Evolutionary conservation across 2,329 filamentous ascomycete species (phyloP).

Genomic region (Exophiala phaeomuriformis): DNA sequence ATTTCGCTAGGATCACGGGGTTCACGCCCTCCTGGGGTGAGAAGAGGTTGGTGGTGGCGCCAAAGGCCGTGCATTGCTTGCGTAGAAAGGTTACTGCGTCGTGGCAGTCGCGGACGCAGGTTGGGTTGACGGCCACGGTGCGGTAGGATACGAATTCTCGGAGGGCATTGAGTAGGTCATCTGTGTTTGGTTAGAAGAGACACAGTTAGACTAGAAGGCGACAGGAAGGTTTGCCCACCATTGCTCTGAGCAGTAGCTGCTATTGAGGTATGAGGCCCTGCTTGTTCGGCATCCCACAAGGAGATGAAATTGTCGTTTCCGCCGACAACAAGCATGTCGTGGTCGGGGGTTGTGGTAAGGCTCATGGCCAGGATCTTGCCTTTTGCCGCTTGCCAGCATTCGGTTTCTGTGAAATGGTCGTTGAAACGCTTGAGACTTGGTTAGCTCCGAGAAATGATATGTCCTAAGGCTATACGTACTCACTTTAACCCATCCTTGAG

Average conservation of each 20-base stretch:
- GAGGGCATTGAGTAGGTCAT: conserved; percentile 61
- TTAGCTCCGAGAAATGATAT: background rate
- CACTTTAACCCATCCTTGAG: conserved; percentile 79
- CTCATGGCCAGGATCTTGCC: conserved; percentile 83
- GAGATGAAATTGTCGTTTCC: conserved; percentile 86
- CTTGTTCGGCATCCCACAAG: conserved; percentile 65
- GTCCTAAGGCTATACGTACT: conserved; percentile 26
- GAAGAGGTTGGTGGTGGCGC: conserved; percentile 84
- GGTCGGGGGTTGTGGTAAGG: conserved; percentile 59
- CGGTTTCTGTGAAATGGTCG: conserved; percentile 73
- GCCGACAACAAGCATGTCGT: conserved; percentile 85
- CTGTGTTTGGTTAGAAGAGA: conserved; percentile 31
- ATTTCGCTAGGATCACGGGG: conserved; percentile 87
- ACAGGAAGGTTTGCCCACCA: conserved; percentile 35
- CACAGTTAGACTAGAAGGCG: background rate
- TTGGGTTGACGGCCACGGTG: conserved; percentile 78
- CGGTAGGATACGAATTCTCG: conserved; percentile 85
- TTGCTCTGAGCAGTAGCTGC: conserved; percentile 46
- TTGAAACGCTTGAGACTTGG: conserved; percentile 55
- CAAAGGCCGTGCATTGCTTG: conserved; percentile 83
- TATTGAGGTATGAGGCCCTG: conserved; percentile 29
- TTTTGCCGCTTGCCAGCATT: conserved; percentile 73
- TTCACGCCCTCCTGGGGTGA: conserved; percentile 73
- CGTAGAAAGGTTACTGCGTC: conserved; percentile 86
- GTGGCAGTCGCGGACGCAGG: conserved; percentile 85